phyloP scores from a whole-genome alignment of 306 rosid genomes.

The Sindora glabra region DNA sequence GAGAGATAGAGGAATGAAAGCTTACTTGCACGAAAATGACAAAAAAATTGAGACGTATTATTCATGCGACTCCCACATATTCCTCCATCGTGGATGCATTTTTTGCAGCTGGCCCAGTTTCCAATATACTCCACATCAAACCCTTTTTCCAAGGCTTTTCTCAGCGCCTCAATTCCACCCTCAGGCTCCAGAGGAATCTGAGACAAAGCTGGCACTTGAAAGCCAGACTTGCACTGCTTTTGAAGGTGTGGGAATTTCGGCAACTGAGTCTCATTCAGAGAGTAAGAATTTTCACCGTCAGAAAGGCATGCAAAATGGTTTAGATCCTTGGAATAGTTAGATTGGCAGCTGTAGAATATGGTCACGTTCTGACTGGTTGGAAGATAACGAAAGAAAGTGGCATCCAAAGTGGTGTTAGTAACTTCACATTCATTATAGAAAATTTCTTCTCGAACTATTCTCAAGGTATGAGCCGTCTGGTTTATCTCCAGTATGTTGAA shows the following conservation, averaged over 20 bases:
- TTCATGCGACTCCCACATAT: neutral
- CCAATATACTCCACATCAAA: neutral
- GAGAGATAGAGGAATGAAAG: no score
- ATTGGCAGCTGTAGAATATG: neutral
- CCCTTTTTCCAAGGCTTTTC: neutral
- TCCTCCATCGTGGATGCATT: neutral
- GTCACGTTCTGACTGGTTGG: neutral
- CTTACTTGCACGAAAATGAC: neutral
- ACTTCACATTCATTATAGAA: neutral
- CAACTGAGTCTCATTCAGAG: neutral
- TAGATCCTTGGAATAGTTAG: neutral
- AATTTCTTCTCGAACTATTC: neutral
- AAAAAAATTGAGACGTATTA: neutral
- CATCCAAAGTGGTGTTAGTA: neutral
- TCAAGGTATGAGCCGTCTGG: neutral
- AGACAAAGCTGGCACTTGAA: neutral
- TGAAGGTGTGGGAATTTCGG: neutral
- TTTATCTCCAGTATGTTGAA: neutral
- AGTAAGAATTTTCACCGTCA: neutral
- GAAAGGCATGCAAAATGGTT: neutral
- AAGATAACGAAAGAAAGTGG: neutral
- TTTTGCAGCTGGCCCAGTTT: neutral
- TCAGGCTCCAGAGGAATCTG: neutral
- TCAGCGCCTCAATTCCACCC: neutral
- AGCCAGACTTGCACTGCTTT: neutral